Evolutionary conservation across 176 grass and related monocot genomes (phyloP), one percentile per base, ranked within the genome.

Genomic region (Carex scoparia): DNA sequence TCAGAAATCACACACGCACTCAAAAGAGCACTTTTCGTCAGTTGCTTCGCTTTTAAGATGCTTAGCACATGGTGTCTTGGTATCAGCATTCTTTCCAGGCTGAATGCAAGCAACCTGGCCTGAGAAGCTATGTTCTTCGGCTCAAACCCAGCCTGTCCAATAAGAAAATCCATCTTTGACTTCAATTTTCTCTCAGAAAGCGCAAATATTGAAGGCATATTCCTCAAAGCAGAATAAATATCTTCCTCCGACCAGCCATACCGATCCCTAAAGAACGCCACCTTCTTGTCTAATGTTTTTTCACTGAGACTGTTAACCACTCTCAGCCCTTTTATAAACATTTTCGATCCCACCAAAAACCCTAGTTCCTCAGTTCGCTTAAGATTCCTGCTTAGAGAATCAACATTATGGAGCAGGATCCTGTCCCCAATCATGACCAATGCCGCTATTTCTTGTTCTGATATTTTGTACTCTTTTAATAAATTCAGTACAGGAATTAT

Each of bases 91-190:
- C 33, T 64, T 37, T 81, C 79, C 3, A 42, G 30, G 79, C 79
- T 81, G 2, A 63, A 37, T 5, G 79, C 31, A 33, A 81, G 31
- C 10, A 81, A 60, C 1, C 56, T 60, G 3, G 56, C 14, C 7
- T 63, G 55, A 4, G 30, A 37, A 64, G 31, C 79, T 10, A 81
- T 40, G 32, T 35, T 3, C 7, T 64, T 63, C 0, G 58, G 60
- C 33, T 82, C 10, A 19, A 82, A 13, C 23, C 16, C 79, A 4
- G 35, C 60, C 4, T 82, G 30, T 1, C 37, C 9, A 6, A 62
- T 27, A 46, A 82, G 58, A 64, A 82, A 82, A 65, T 82, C 58
- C 79, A 82, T 82, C 58, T 82, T 82, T 9, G 60, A 42, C 3
- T 82, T 82, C 32, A 65, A 27, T 14, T 82, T 82, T 19, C 37